Evolutionary conservation across 1,284 basidiomycete genomes (phyloP).

Genomic region (Austroboletus niveus): DNA sequence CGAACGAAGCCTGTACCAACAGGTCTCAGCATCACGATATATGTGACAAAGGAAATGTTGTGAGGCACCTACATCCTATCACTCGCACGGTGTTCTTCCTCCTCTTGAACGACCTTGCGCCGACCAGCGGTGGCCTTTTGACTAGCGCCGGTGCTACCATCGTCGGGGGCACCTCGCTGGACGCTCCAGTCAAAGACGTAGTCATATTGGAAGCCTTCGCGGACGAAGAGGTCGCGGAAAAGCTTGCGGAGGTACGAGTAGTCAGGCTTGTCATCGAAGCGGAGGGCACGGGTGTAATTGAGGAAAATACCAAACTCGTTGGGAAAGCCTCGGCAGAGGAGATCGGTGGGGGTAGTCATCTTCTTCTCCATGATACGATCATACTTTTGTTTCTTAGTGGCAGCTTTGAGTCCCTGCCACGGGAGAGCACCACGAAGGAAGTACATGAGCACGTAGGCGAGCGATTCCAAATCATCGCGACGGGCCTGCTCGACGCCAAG

Average conservation of each 20-base stretch:
- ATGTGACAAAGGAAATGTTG: conserved; percentile 23
- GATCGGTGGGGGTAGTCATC: conserved; percentile 97
- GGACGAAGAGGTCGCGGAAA: conserved; percentile 96
- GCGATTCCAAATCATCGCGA: conserved; percentile 93
- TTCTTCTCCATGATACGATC: conserved; percentile 99
- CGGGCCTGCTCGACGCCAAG: conserved; percentile 96
- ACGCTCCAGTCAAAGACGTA: conserved; percentile 99
- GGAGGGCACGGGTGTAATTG: conserved; percentile 94
- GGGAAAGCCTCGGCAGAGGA: conserved; percentile 94
- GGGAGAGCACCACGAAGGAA: conserved; percentile 95
- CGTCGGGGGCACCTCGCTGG: conserved; percentile 70
- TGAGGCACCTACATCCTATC: conserved; percentile 70
- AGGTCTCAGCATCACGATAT: conserved; percentile 15
- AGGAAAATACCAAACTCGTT: conserved; percentile 98
- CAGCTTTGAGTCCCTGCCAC: conserved; percentile 98
- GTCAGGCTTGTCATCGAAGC: conserved; percentile 98
- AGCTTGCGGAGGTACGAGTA: conserved; percentile 98
- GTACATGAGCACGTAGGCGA: conserved; percentile 98
- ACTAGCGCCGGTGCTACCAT: conserved; percentile 54
- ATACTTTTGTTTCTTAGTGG: conserved; percentile 99
- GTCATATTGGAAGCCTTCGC: conserved; percentile 97
- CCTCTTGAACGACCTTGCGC: conserved; percentile 76
- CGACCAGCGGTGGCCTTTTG: conserved; percentile 59
- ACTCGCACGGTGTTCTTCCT: conserved; percentile 73
- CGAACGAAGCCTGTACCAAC: conserved; percentile 64